Percentiles rank a stretch among this genome's conserved stretches.
Evolutionary conservation across 306 rosid genomes (phyloP).

Genomic region (Gillenia trifoliata): DNA sequence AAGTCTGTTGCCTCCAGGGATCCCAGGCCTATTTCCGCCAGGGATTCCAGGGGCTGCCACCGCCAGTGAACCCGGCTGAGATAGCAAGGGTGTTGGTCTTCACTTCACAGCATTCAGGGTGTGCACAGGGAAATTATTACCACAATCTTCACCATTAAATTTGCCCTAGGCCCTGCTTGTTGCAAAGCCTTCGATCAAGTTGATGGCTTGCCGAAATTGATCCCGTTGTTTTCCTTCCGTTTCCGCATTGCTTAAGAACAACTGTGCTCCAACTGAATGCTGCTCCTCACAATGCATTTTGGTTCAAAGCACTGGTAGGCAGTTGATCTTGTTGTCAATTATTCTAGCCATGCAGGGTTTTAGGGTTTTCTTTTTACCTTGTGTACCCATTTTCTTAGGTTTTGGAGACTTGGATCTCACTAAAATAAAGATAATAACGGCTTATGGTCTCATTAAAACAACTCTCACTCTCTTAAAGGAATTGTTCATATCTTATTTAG

Average conservation of each 20-base stretch:
- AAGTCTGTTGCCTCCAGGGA: neutral
- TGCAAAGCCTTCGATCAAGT: conserved; percentile 3
- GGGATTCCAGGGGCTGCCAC: neutral
- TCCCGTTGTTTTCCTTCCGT: conserved; percentile 9
- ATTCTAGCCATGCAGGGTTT: too few relatives aligned
- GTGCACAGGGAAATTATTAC: neutral
- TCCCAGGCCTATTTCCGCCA: too few relatives aligned
- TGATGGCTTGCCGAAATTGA: conserved; percentile 7
- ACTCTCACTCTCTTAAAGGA: too few relatives aligned
- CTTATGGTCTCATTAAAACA: too few relatives aligned
- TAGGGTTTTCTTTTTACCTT: too few relatives aligned
- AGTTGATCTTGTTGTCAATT: too few relatives aligned
- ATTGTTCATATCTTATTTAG: too few relatives aligned
- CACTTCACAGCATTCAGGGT: neutral
- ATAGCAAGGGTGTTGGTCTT: conserved; percentile 6
- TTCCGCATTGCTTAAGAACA: conserved; percentile 9
- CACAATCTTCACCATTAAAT: neutral
- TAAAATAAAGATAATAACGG: too few relatives aligned
- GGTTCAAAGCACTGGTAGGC: too few relatives aligned
- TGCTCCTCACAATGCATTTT: too few relatives aligned
- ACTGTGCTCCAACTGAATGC: conserved; percentile 4
- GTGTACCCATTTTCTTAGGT: too few relatives aligned
- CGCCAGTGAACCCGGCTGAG: neutral
- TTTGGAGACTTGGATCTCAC: too few relatives aligned
- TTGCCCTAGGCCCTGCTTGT: conserved; percentile 8